phyloP scores from a whole-genome alignment of 345 rosid species.

The Sonneratia caseolaris region DNA sequence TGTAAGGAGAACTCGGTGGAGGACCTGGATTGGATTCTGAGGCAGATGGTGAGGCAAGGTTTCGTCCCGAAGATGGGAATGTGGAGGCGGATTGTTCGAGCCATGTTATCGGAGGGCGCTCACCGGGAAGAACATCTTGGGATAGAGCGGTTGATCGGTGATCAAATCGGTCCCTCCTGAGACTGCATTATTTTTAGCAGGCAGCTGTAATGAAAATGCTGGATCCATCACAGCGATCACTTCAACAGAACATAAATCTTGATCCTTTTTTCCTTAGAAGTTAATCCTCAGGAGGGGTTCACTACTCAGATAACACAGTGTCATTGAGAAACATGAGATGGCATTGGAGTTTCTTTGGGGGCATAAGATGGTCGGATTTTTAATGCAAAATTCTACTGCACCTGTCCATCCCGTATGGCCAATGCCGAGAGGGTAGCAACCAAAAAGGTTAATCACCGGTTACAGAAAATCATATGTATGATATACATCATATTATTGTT shows the following conservation, averaged over 20 bases:
- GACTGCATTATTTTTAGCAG: neutral
- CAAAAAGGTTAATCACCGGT: too few species aligned
- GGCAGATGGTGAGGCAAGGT: slow-evolving; percentile 65
- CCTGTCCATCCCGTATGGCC: too few species aligned
- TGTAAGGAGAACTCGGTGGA: slow-evolving; percentile 32
- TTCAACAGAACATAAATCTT: neutral
- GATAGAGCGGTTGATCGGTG: neutral
- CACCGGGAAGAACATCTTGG: neutral
- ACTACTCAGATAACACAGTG: neutral
- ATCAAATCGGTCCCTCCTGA: neutral
- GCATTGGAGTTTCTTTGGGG: too few species aligned
- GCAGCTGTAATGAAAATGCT: neutral
- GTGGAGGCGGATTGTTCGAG: slow-evolving; percentile 44
- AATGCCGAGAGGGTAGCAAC: too few species aligned
- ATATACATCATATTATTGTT: too few species aligned
- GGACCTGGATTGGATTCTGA: slow-evolving; percentile 63
- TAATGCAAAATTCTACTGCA: too few species aligned
- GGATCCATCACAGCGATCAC: neutral
- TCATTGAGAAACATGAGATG: neutral
- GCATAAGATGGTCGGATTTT: too few species aligned
- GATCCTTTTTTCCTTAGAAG: neutral
- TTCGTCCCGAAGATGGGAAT: slow-evolving; percentile 69
- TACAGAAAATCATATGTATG: too few species aligned
- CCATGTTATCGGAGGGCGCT: slow-evolving; percentile 18
- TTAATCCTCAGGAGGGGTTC: neutral